Base-by-base conservation (phyloP, 805 yeast genomes). In the Nakazawaea laoshanensis region DNA sequence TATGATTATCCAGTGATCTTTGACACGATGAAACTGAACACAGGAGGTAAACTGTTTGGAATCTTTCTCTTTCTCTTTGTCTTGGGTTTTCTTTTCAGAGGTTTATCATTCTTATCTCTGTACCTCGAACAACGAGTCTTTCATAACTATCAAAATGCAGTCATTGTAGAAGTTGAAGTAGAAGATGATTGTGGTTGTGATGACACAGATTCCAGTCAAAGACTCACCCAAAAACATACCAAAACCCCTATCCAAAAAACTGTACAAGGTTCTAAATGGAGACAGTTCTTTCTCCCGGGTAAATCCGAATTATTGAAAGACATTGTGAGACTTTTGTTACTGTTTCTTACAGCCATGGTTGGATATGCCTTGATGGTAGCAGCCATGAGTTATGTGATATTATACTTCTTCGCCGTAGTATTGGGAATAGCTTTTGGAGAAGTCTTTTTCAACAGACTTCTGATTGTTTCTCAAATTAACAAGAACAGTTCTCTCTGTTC, bases 331-430 rank as follows among this genome's bases (percentile, higher is more conserved):
- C 53, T 77, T 12, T 22, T 66, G 0, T 42, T 82, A 16, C 66
- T 76, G 8, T 75, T 82, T 41, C 49, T 73, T 12, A 70, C 82
- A 3, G 79, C 82, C 14, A 61, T 80, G 65, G 49, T 82, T 30
- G 77, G 81, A 9, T 82, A 76, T 48, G 78, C 78, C 22, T 55
- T 82, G 45, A 82, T 82, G 94, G 65, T 82, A 57, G 87, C 76
- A 11, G 80, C 81, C 5, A 82, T 82, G 94, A 63, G 80, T 25
- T 81, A 63, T 49, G 67, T 79, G 7, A 43, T 79, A 29, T 55
- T 74, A 1, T 82, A 82, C 43, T 77, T 82, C 52, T 82, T 82
- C 55, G 89, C 84, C 2, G 76, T 79, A 19, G 71, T 77, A 12
- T 45, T 76, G 12, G 94, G 94, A 8, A 57, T 79, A 38, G 67